Percentiles rank a stretch among this genome's conserved stretches.
These are phyloP conservation scores for Harringtonia aguacate DNA, from an alignment of 2,329 filamentous ascomycete species.

Conservation along the genomic window DNA sequence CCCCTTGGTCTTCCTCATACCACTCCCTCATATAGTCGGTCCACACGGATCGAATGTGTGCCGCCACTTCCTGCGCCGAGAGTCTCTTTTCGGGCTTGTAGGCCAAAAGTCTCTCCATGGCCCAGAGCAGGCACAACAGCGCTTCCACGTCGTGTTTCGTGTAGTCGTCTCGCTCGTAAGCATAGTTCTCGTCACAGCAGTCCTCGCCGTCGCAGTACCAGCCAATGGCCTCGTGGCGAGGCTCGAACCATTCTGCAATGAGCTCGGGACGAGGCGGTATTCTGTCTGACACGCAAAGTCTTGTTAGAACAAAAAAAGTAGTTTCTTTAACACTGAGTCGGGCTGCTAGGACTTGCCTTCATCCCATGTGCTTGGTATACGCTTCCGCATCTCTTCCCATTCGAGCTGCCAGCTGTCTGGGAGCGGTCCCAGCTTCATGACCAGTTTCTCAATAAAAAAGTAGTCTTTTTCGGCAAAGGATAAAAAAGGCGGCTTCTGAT, in stretches of 20 bases:
- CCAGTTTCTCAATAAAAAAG: neutral
- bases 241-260: neutral
- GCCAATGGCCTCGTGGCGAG: neutral
- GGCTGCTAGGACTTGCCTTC: neutral
- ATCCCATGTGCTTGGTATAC: neutral
- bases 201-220: neutral
- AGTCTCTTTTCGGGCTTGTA: neutral
- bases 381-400: neutral
- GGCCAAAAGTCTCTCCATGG: neutral
- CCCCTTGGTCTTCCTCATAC: too few species aligned
- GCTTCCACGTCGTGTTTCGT: neutral
- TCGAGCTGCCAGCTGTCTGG: neutral
- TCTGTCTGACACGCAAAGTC: too few species aligned
- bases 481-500: neutral
- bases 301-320: too few species aligned
- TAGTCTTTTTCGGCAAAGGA: neutral
- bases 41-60: neutral
- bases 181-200: too few species aligned
- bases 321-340: too few species aligned
- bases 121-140: neutral
- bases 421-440: neutral
- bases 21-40: too few species aligned
- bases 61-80: neutral
- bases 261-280: neutral
- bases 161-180: neutral